Evolutionary conservation across 2,329 filamentous ascomycete species (phyloP).

Genomic region (Colletotrichum lindemuthianum): DNA sequence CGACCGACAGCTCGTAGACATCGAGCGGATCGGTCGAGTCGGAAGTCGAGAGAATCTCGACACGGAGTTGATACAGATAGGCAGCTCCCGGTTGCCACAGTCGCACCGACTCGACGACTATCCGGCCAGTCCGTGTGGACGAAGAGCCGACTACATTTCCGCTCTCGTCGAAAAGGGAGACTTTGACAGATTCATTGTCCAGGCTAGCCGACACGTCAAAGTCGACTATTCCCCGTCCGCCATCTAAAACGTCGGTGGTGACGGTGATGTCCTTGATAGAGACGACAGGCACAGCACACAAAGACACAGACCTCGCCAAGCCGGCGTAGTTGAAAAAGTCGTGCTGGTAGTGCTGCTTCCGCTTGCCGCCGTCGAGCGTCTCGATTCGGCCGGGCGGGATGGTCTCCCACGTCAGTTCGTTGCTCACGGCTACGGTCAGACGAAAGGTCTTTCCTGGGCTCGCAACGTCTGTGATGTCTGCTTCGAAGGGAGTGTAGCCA

Average conservation of each 20-base stretch:
- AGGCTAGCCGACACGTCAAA: conserved; percentile 30
- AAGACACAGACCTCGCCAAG: conserved; percentile 42
- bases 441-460: conserved; percentile 39
- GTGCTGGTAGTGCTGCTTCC: conserved; percentile 41
- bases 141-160: conserved; percentile 20
- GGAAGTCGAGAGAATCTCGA: conserved; percentile 32
- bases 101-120: conserved; percentile 35
- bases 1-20: conserved; percentile 38
- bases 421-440: conserved; percentile 45
- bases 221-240: conserved; percentile 14
- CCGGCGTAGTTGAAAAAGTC: conserved; percentile 46
- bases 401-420: conserved; percentile 42
- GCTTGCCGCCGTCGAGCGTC: conserved; percentile 34
- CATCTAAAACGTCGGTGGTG: conserved; percentile 37
- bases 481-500: conserved; percentile 43
- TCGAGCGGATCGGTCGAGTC: conserved; percentile 22
- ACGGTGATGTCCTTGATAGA: conserved; percentile 41
- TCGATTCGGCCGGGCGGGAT: conserved; percentile 41
- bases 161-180: conserved; percentile 31
- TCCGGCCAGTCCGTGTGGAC: conserved; percentile 27
- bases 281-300: conserved; percentile 40
- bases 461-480: conserved; percentile 39
- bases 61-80: conserved; percentile 41
- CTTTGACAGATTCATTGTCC: background rate
- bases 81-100: conserved; percentile 43